phyloP scores from a whole-genome alignment of 805 yeast genomes.

The Yueomyces sinensis region DNA sequence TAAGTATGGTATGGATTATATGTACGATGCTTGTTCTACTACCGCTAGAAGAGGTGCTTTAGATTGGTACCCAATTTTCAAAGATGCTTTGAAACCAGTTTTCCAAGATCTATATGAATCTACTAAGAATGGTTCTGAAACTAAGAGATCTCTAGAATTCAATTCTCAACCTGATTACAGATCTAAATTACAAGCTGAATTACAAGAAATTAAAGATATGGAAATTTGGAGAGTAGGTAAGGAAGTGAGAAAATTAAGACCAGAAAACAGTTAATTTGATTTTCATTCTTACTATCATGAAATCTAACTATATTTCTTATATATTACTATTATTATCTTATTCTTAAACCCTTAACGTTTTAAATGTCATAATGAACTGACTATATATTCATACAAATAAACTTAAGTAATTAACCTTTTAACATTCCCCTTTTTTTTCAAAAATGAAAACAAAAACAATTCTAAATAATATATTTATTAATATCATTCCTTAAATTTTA shows the following conservation, averaged over 20 bases:
- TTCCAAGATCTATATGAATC: slow-evolving; percentile 92
- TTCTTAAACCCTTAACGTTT: background rate
- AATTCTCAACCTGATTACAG: slow-evolving; percentile 98
- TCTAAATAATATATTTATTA: too few species aligned
- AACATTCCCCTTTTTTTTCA: too few species aligned
- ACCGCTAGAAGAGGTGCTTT: slow-evolving; percentile 99
- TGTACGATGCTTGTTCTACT: slow-evolving; percentile 99
- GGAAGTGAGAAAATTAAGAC: slow-evolving; percentile 99
- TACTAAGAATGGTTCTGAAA: slow-evolving; percentile 92
- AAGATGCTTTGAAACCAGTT: slow-evolving; percentile 97
- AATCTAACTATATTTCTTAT: too few species aligned
- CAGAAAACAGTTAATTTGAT: slow-evolving; percentile 69
- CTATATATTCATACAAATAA: too few species aligned
- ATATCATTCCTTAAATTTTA: too few species aligned
- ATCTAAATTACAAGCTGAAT: slow-evolving; percentile 87
- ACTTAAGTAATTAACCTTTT: too few species aligned
- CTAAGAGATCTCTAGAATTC: slow-evolving; percentile 95
- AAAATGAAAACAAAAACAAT: too few species aligned
- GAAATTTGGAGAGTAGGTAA: slow-evolving; percentile 99
- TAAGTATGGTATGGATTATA: slow-evolving; percentile 99
- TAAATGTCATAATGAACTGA: background rate
- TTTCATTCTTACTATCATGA: too few species aligned
- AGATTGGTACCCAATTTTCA: slow-evolving; percentile 99
- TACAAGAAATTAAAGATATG: slow-evolving; percentile 86
- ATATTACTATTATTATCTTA: too few species aligned